These are phyloP conservation scores for Xylariales sp. DNA, from an alignment of 2,329 filamentous ascomycete genomes.

Conservation along the genomic window DNA sequence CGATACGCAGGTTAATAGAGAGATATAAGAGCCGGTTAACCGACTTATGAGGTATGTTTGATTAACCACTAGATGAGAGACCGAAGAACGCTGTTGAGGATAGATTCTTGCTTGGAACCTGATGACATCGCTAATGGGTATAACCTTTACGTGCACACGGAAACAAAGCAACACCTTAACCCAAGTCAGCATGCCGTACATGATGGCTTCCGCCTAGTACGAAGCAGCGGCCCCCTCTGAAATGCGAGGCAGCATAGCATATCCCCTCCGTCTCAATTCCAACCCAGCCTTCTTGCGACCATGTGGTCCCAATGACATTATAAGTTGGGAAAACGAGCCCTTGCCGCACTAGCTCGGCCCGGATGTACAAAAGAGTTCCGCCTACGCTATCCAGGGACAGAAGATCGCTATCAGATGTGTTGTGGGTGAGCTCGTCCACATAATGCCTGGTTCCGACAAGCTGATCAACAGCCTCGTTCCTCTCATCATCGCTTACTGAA, in stretches of 20 bases:
- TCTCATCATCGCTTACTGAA: conserved; percentile 16
- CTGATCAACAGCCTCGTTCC: conserved; percentile 13
- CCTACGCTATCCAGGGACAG: conserved; percentile 31
- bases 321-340: conserved; percentile 29
- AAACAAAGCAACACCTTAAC: too few species aligned
- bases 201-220: conserved; percentile 24
- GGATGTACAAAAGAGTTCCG: conserved; percentile 30
- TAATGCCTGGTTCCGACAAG: conserved; percentile 18
- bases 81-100: too few species aligned
- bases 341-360: conserved; percentile 25
- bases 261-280: conserved; percentile 33
- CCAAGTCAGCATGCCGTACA: conserved; percentile 24
- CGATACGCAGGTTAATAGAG: too few species aligned
- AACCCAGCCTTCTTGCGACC: conserved; percentile 28
- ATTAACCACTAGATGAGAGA: too few species aligned
- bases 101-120: too few species aligned
- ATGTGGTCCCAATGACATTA: conserved; percentile 30
- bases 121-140: too few species aligned
- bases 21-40: too few species aligned
- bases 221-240: conserved; percentile 24
- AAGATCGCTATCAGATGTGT: conserved; percentile 24
- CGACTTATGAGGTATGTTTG: too few species aligned
- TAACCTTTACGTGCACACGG: too few species aligned
- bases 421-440: conserved; percentile 20
- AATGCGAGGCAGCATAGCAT: conserved; percentile 25